phyloP scores from a whole-genome alignment of 139 green algal genomes.

The Eudorina sp. region DNA sequence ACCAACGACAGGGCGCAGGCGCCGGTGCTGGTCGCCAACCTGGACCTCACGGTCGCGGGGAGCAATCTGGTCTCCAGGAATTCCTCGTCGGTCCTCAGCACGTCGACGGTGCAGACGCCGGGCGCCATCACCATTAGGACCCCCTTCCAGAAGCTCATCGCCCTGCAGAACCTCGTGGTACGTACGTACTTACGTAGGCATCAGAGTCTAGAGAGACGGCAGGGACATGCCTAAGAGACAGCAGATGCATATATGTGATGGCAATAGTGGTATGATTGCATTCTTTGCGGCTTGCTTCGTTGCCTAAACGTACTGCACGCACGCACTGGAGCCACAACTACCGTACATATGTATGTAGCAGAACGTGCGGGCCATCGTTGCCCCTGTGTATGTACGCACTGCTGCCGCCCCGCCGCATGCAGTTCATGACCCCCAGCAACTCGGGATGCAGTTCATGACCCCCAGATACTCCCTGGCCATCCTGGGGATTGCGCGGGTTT shows the following conservation, averaged over 20 bases:
- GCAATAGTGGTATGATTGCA: too few relatives aligned
- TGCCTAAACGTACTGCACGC: too few relatives aligned
- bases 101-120: background rate
- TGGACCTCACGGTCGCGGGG: background rate
- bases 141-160: background rate
- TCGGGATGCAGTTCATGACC: too few relatives aligned
- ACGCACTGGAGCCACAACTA: too few relatives aligned
- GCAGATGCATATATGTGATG: too few relatives aligned
- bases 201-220: too few relatives aligned
- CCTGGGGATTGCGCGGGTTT: background rate
- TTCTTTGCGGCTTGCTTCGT: too few relatives aligned
- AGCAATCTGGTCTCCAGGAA: background rate
- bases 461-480: background rate
- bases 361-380: too few relatives aligned
- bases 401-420: too few relatives aligned
- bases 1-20: constrained; percentile 1
- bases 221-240: too few relatives aligned
- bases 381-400: background rate
- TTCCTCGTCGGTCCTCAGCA: background rate
- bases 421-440: background rate
- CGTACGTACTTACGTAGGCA: too few relatives aligned
- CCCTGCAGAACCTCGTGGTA: constrained; percentile 20
- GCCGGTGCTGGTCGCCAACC: background rate
- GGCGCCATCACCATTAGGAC: background rate
- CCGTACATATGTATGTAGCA: too few relatives aligned